These are phyloP conservation scores for Coniochaeta sp. DNA, from an alignment of 2,329 filamentous ascomycete genomes.

Conservation along the genomic window DNA sequence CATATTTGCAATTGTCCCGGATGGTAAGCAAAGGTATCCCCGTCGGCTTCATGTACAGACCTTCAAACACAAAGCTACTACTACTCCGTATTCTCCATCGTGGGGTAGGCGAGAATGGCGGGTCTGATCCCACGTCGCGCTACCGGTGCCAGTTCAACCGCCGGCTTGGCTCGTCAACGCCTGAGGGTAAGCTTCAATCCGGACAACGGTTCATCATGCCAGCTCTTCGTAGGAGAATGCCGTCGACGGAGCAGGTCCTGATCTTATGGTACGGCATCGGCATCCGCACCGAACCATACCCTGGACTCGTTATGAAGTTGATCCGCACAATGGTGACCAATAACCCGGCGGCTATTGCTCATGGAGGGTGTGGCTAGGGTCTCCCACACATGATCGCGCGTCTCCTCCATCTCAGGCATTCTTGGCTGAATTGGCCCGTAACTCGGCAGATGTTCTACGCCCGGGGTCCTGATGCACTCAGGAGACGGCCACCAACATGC, in stretches of 20 bases:
- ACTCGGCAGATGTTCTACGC: conserved; percentile 2
- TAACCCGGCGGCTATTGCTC: not conserved
- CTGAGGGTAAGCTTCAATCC: not conserved
- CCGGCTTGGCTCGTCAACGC: not conserved
- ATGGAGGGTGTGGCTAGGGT: not conserved
- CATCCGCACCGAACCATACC: not conserved
- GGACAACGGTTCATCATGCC: not conserved
- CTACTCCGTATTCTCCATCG: not conserved
- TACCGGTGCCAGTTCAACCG: not conserved
- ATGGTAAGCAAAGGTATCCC: not conserved
- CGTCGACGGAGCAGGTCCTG: not conserved
- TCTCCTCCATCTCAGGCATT: not conserved
- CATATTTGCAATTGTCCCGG: not conserved
- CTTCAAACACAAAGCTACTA: no score
- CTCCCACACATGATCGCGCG: not conserved
- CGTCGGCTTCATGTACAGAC: not conserved
- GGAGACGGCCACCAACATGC: not conserved
- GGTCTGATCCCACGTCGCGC: not conserved
- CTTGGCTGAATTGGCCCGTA: conserved; percentile 2
- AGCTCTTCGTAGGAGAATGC: not conserved
- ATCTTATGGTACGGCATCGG: not conserved
- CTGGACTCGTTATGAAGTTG: not conserved
- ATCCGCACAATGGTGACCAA: not conserved
- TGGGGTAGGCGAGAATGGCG: not conserved
- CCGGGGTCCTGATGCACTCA: not conserved